A percentile compares a stretch with the other conserved stretches of the same genome.
Evolutionary conservation across 306 rosid species (phyloP).

Genomic region (Quercus aquifolioides): DNA sequence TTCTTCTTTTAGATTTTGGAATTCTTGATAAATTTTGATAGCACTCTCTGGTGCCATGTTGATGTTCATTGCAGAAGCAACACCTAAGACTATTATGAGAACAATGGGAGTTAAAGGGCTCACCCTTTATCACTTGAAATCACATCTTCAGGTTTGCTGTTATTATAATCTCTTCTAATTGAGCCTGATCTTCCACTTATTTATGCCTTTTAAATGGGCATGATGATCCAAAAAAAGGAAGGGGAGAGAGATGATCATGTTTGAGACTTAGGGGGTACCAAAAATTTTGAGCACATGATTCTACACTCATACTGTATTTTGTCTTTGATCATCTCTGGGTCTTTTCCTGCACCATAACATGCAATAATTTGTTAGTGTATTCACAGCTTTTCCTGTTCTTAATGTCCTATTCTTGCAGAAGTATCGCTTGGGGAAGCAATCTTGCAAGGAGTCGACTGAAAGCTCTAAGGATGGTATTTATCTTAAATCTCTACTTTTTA

Average conservation of each 20-base stretch:
- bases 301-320: background rate
- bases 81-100: constrained; percentile 60
- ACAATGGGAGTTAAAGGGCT: constrained; percentile 69
- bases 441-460: constrained; percentile 51
- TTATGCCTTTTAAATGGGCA: background rate
- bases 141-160: constrained; percentile 58
- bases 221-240: background rate
- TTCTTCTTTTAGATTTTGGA: background rate
- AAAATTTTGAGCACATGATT: background rate
- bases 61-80: constrained; percentile 46
- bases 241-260: background rate
- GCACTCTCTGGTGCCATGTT: constrained; percentile 3
- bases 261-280: background rate
- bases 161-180: background rate
- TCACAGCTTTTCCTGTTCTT: constrained; percentile 1
- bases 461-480: constrained; percentile 50
- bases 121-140: constrained; percentile 63
- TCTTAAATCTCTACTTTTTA: background rate
- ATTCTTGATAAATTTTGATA: background rate
- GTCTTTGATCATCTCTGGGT: background rate
- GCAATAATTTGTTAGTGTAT: background rate
- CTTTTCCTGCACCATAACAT: background rate
- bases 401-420: constrained; percentile 40
- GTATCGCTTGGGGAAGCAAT: constrained; percentile 55
- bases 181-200: background rate